Evolutionary conservation across 495 filamentous ascomycete genomes (phyloP).

Genomic region (Trichoderma asperelloides): DNA sequence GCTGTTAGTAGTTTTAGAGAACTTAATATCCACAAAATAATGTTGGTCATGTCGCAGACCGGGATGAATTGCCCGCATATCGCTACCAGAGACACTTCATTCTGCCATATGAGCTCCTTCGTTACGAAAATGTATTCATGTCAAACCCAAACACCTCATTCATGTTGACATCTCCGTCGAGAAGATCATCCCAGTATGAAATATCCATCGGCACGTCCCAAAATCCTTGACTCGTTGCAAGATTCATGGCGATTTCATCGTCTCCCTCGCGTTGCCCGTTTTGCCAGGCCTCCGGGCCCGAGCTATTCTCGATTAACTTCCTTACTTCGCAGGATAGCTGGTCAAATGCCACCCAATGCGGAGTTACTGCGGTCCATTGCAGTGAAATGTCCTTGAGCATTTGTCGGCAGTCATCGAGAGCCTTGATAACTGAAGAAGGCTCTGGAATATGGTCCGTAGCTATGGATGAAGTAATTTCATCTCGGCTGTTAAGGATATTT

Average conservation of each 20-base stretch:
- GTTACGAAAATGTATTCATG: background rate
- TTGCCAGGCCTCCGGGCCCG: background rate
- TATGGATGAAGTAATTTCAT: background rate
- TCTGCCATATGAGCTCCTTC: background rate
- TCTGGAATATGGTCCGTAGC: background rate
- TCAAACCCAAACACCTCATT: conserved; percentile 2
- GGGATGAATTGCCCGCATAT: no score
- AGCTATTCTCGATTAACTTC: background rate
- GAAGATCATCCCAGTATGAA: background rate
- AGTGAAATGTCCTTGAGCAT: background rate
- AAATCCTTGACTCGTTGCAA: background rate
- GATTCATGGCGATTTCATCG: background rate
- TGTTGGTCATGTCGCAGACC: no score
- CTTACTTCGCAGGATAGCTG: background rate
- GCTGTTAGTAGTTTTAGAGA: background rate
- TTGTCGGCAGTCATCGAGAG: background rate
- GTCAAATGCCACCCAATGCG: background rate
- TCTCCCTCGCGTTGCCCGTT: background rate
- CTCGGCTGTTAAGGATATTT: background rate
- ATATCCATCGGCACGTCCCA: background rate
- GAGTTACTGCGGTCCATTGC: background rate
- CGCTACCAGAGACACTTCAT: background rate
- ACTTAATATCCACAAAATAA: background rate
- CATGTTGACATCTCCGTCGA: background rate
- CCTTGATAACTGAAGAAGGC: background rate